Conservation (phyloP, 805 yeast species). For the Metschnikowia corniflorae region DNA sequence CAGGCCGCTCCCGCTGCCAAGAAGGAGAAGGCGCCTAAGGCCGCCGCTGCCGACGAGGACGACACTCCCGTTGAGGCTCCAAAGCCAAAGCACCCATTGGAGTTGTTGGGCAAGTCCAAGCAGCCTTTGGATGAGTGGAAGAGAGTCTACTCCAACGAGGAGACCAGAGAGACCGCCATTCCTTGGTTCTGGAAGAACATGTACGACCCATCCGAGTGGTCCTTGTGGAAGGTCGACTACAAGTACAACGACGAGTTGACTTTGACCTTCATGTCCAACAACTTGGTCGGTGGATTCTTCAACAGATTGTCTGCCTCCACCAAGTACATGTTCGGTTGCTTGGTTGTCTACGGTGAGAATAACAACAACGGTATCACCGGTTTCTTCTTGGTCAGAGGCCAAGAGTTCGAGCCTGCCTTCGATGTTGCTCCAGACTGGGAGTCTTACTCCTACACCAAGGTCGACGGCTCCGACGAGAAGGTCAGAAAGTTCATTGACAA, state of each 20-base stretch:
- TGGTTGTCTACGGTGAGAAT: slow-evolving; percentile 97
- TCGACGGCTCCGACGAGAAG: slow-evolving; percentile 74
- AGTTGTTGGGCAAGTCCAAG: slow-evolving; percentile 68
- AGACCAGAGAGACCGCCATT: slow-evolving; percentile 87
- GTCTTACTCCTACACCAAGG: slow-evolving; percentile 78
- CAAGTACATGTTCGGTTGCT: slow-evolving; percentile 89
- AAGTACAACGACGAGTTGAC: slow-evolving; percentile 98
- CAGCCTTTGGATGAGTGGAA: slow-evolving; percentile 88
- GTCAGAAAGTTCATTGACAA: slow-evolving; percentile 78
- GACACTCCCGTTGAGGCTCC: slow-evolving; percentile 51
- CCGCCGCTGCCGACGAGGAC: slow-evolving; percentile 27
- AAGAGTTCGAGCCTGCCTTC: slow-evolving; percentile 85
- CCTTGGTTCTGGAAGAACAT: slow-evolving; percentile 97
- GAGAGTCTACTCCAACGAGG: slow-evolving; percentile 94
- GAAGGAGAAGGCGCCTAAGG: slow-evolving; percentile 27
- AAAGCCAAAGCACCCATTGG: slow-evolving; percentile 91
- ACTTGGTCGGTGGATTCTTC: slow-evolving; percentile 97
- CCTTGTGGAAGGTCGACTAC: slow-evolving; percentile 92
- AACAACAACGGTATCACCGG: slow-evolving; percentile 97
- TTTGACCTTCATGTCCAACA: slow-evolving; percentile 96
- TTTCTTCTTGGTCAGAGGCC: slow-evolving; percentile 93
- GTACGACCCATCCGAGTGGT: slow-evolving; percentile 90
- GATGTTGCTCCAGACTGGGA: slow-evolving; percentile 99
- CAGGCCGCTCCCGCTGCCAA: slow-evolving; percentile 41
- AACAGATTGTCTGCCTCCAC: slow-evolving; percentile 88